Evolutionary conservation across 768 basidiomycete genomes (phyloP).

Genomic region (Wakefieldia striispora): DNA sequence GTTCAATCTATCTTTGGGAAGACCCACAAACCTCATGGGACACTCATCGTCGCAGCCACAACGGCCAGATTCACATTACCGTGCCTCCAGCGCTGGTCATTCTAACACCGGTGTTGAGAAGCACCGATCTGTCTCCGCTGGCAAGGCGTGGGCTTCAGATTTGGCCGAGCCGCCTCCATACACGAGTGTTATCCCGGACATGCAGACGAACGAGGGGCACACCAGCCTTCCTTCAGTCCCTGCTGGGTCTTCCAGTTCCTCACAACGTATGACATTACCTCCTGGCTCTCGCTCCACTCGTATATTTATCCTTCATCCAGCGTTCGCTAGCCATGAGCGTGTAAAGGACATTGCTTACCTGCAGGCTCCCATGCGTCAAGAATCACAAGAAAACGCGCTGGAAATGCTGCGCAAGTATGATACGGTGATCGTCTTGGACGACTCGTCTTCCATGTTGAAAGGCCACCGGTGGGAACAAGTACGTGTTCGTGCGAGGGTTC

Average conservation of each 20-base stretch:
- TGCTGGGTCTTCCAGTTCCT: constrained; percentile 3
- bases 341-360: constrained; percentile 23
- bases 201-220: constrained; percentile 4
- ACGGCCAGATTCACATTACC: constrained; percentile 3
- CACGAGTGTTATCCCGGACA: constrained; percentile 1
- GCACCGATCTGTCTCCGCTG: background rate
- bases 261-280: constrained; percentile 19
- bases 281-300: constrained; percentile 20
- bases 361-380: constrained; percentile 23
- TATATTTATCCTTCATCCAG: constrained; percentile 24
- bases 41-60: constrained; percentile 14
- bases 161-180: constrained; percentile 27
- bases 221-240: constrained; percentile 1
- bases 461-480: constrained; percentile 52
- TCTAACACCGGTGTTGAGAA: constrained; percentile 1
- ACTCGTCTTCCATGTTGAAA: constrained; percentile 54
- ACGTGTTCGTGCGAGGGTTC: background rate
- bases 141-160: constrained; percentile 1
- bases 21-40: constrained; percentile 4
- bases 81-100: background rate
- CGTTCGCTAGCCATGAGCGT: constrained; percentile 13
- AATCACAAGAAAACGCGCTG: constrained; percentile 29
- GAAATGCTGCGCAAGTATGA: constrained; percentile 47
- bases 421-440: constrained; percentile 59
- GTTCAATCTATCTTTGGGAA: constrained; percentile 6